These are phyloP conservation scores for Eutrema yunnanense DNA, from an alignment of 345 rosid species.

Conservation along the genomic window DNA sequence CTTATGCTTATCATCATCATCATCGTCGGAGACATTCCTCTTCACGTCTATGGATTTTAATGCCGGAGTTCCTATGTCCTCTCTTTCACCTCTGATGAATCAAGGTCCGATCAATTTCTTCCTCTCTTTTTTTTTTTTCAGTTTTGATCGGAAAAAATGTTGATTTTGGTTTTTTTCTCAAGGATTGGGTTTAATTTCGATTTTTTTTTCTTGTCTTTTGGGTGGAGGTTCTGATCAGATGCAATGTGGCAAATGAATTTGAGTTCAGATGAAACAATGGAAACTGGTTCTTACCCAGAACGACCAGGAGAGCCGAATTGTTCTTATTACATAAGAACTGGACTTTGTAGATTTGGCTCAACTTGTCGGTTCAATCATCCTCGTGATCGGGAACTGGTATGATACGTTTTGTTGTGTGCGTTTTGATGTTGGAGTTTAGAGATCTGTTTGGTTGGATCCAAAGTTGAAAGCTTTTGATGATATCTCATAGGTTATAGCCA, in stretches of 20 bases:
- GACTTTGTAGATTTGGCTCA: constrained; percentile 83
- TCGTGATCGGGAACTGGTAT: constrained; percentile 91
- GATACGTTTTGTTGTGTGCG: background rate
- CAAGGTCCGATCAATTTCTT: constrained; percentile 40
- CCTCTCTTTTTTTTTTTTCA: background rate
- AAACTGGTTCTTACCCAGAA: constrained; percentile 71
- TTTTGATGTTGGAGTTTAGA: background rate
- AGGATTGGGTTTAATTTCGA: background rate
- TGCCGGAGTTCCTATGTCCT: constrained; percentile 70
- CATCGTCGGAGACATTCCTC: constrained; percentile 30
- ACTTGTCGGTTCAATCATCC: constrained; percentile 55
- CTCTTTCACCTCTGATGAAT: constrained; percentile 55
- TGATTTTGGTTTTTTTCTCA: background rate
- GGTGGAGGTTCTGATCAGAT: constrained; percentile 39
- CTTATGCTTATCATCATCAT: constrained; percentile 19
- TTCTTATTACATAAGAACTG: constrained; percentile 94
- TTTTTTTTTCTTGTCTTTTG: background rate
- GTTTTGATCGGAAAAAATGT: background rate
- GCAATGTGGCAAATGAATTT: constrained; percentile 89
- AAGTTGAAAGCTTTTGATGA: background rate
- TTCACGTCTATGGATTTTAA: constrained; percentile 61
- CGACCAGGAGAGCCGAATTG: constrained; percentile 95
- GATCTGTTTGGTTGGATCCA: constrained; percentile 3
- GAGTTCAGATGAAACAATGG: constrained; percentile 63
- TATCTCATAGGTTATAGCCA: constrained; percentile 70